Evolutionary conservation across 805 yeast genomes (phyloP).

Genomic region (Myxozyma vanderwaltii): DNA sequence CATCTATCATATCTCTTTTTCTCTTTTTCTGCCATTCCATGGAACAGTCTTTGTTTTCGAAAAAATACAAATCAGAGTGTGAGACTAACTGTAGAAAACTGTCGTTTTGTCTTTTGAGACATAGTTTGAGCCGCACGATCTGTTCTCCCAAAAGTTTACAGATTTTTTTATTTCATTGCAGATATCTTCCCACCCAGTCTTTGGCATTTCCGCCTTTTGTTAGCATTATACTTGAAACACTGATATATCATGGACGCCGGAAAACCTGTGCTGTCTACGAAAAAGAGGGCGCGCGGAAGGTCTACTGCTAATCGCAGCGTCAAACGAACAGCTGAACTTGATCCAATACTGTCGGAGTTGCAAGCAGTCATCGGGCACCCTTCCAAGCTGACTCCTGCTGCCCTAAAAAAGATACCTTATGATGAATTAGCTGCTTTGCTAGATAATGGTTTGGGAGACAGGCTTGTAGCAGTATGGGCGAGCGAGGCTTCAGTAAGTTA

Average conservation of each 20-base stretch:
- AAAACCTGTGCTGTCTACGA: neutral
- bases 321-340: conserved; percentile 2
- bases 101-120: neutral
- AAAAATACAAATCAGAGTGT: no score
- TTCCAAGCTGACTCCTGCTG: neutral
- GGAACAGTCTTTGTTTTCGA: no score
- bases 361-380: conserved; percentile 11
- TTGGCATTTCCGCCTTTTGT: neutral
- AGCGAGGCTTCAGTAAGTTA: conserved; percentile 15
- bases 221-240: no score
- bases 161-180: neutral
- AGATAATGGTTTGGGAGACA: conserved; percentile 21
- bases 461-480: conserved; percentile 25
- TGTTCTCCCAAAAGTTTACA: no score
- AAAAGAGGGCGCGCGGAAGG: neutral
- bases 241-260: neutral
- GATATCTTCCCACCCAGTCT: neutral
- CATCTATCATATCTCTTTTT: neutral
- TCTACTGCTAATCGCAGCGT: conserved; percentile 3
- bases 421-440: neutral
- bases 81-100: no score
- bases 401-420: neutral
- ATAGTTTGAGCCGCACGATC: neutral
- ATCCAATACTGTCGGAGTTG: conserved; percentile 4
- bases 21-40: no score